Evolutionary conservation across 768 basidiomycete species (phyloP).

Genomic region (Boletus pseudo-olivaceus): DNA sequence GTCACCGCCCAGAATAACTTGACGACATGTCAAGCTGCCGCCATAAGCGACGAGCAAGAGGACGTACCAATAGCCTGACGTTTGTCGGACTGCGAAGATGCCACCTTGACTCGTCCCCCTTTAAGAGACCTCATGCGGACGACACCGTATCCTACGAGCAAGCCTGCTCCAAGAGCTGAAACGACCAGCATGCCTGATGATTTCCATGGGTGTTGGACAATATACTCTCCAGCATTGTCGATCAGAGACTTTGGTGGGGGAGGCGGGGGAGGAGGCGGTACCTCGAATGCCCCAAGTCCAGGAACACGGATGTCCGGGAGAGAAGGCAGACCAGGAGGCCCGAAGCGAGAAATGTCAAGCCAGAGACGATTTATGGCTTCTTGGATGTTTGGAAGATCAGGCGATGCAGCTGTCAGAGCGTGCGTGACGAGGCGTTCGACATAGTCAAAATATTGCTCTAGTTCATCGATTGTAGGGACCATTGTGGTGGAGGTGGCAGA

Average conservation of each 20-base stretch:
- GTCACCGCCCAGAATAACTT: constrained; percentile 83
- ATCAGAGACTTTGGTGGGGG: constrained; percentile 47
- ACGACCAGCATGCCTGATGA: constrained; percentile 46
- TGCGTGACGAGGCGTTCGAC: constrained; percentile 60
- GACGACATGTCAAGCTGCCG: constrained; percentile 2
- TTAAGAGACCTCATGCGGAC: constrained; percentile 21
- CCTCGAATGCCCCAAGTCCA: constrained; percentile 66
- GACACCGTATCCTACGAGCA: constrained; percentile 55
- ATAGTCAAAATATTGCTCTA: constrained; percentile 67
- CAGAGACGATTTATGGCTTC: constrained; percentile 68
- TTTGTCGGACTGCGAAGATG: constrained; percentile 36
- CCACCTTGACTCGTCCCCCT: constrained; percentile 19
- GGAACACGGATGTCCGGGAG: constrained; percentile 57
- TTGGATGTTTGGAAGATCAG: constrained; percentile 59
- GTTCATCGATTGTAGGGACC: constrained; percentile 52
- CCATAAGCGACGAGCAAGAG: background rate
- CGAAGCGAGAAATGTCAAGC: constrained; percentile 78
- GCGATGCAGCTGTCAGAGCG: constrained; percentile 52
- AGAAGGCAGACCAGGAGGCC: constrained; percentile 48
- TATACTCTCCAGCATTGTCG: constrained; percentile 49
- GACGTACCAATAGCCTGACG: constrained; percentile 45
- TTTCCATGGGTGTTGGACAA: constrained; percentile 58
- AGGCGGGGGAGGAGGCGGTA: constrained; percentile 61
- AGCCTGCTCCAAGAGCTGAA: constrained; percentile 57
- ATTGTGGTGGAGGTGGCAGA: constrained; percentile 13